Evolutionary conservation across 2,329 filamentous ascomycete genomes (phyloP).

Genomic region (Ascochyta clinopodiicola): DNA sequence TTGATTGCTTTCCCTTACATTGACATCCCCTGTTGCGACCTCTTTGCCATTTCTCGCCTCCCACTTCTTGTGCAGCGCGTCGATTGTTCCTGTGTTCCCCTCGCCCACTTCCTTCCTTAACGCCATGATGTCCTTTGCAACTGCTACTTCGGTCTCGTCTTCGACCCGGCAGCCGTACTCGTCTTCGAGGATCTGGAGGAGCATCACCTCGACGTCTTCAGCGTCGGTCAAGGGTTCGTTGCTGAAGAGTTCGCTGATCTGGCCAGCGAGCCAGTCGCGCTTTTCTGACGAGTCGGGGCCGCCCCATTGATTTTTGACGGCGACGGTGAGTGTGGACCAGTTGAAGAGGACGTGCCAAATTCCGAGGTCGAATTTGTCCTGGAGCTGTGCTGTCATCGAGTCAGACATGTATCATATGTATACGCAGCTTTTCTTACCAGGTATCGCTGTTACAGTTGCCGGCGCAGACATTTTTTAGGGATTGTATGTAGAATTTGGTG

Average conservation of each 20-base stretch:
- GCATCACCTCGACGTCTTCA: constrained; percentile 81
- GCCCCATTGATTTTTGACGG: constrained; percentile 87
- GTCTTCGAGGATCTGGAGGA: constrained; percentile 91
- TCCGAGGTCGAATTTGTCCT: constrained; percentile 73
- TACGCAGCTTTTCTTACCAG: constrained; percentile 4
- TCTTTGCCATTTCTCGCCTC: constrained; percentile 65
- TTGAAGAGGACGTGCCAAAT: constrained; percentile 84
- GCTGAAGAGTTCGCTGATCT: constrained; percentile 78
- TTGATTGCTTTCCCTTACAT: constrained; percentile 66
- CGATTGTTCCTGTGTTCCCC: constrained; percentile 71
- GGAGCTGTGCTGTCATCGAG: constrained; percentile 28
- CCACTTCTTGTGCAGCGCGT: constrained; percentile 69
- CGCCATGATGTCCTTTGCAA: constrained; percentile 75
- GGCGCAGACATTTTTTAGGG: constrained; percentile 16
- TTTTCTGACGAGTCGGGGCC: constrained; percentile 84
- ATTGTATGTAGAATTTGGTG: neutral
- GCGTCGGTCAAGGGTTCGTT: constrained; percentile 68
- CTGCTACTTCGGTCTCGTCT: constrained; percentile 79
- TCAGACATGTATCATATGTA: constrained; percentile 11
- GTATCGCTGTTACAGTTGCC: constrained; percentile 5
- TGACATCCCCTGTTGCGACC: constrained; percentile 53
- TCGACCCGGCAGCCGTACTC: constrained; percentile 95
- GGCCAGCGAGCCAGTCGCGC: constrained; percentile 94
- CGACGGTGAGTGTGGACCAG: constrained; percentile 87
- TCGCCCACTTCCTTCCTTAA: constrained; percentile 69